Percentiles rank a stretch among this genome's conserved stretches.
phyloP scores from a whole-genome alignment of 2,329 filamentous ascomycete genomes.

The Tolypocladium nubicola region DNA sequence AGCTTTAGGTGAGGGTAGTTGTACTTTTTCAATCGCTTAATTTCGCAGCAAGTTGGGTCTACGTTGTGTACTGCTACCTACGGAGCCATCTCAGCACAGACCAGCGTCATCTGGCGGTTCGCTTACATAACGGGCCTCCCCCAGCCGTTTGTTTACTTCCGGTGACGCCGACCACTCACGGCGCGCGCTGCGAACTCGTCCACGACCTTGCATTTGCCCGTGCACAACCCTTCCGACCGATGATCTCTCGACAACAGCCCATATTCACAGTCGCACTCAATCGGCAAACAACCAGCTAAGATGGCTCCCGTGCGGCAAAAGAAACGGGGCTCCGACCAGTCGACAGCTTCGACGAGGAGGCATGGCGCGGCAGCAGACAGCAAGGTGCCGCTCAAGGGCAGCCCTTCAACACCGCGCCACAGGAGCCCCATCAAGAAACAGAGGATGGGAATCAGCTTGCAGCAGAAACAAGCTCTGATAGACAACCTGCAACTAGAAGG shows the following conservation, averaged over 20 bases:
- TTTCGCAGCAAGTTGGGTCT: background rate
- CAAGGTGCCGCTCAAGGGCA: constrained; percentile 12
- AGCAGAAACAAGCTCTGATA: constrained; percentile 77
- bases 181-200: constrained; percentile 1
- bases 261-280: constrained; percentile 2
- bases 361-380: constrained; percentile 11
- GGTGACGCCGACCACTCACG: constrained; percentile 9
- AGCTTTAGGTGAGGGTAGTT: background rate
- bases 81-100: background rate
- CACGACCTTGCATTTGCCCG: background rate
- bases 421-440: constrained; percentile 54
- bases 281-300: constrained; percentile 10
- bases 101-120: background rate
- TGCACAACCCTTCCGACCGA: background rate
- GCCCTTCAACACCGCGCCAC: constrained; percentile 27
- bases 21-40: background rate
- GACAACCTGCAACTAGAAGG: constrained; percentile 85
- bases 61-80: constrained; percentile 12
- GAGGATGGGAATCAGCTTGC: constrained; percentile 49
- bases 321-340: constrained; percentile 18
- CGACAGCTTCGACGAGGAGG: constrained; percentile 4
- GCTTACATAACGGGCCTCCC: constrained; percentile 6
- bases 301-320: constrained; percentile 38
- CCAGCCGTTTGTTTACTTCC: constrained; percentile 29
- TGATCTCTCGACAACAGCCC: background rate